Conservation (phyloP, 768 basidiomycete genomes). For the Russula abietina region DNA sequence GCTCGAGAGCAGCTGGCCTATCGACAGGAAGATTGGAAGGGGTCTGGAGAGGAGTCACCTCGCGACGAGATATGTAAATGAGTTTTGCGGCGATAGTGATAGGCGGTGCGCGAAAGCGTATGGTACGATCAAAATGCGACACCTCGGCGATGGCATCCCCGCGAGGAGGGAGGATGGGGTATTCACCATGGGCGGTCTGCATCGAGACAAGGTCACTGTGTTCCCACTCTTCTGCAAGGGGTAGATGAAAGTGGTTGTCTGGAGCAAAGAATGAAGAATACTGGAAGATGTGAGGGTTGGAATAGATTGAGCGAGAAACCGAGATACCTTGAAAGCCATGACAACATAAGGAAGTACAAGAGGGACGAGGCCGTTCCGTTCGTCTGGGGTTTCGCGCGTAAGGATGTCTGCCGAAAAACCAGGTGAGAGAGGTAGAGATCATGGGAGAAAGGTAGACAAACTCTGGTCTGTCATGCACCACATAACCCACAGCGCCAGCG, state of each 20-base stretch:
- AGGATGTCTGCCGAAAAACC: conserved; percentile 27
- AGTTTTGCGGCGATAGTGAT: conserved; percentile 54
- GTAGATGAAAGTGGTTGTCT: conserved; percentile 52
- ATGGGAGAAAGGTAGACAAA: conserved; percentile 29
- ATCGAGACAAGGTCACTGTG: conserved; percentile 30
- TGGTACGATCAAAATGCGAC: conserved; percentile 25
- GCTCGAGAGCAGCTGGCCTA: conserved; percentile 31
- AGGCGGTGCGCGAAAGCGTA: conserved; percentile 38
- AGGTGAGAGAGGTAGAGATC: not conserved
- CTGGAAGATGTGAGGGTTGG: conserved; percentile 42
- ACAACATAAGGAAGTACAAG: conserved; percentile 26
- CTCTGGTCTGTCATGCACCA: conserved; percentile 55
- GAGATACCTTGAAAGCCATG: conserved; percentile 33
- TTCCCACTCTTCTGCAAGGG: conserved; percentile 33
- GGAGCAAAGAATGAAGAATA: conserved; percentile 58
- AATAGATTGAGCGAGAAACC: conserved; percentile 35
- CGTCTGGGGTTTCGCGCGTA: conserved; percentile 26
- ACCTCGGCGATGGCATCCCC: conserved; percentile 23
- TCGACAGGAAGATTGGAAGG: conserved; percentile 38
- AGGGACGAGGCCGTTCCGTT: conserved; percentile 31
- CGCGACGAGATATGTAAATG: conserved; percentile 54
- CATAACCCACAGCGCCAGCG: conserved; percentile 55
- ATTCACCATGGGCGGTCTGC: conserved; percentile 40
- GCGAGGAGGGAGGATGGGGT: conserved; percentile 39
- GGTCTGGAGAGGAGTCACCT: conserved; percentile 38